Evolutionary conservation across 257 asterid genomes (phyloP).

Genomic region (Agastache rugosa): DNA sequence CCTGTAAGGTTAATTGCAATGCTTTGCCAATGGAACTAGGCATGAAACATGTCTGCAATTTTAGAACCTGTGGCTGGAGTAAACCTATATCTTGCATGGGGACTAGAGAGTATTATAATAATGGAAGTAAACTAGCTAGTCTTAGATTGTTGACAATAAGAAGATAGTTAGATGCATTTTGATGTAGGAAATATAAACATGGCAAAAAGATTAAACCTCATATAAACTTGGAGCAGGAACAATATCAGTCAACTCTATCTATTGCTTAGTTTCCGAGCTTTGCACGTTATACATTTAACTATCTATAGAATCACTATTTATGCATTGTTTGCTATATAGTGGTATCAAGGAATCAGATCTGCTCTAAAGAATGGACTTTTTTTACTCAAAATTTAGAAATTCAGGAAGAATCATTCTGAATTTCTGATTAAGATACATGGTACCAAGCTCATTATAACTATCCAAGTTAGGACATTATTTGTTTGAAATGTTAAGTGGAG

Average conservation of each 20-base stretch:
- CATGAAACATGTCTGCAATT: too few species aligned
- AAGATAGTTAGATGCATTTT: too few species aligned
- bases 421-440: constrained; percentile 11
- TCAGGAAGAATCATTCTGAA: background rate
- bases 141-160: too few species aligned
- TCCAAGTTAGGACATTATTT: constrained; percentile 11
- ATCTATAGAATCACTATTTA: background rate
- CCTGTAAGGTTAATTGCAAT: background rate
- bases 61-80: too few species aligned
- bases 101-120: too few species aligned
- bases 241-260: background rate
- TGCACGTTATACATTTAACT: background rate
- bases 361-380: background rate
- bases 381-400: background rate
- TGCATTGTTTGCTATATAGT: background rate
- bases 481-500: constrained; percentile 12
- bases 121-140: too few species aligned
- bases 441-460: background rate
- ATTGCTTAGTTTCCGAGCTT: constrained; percentile 11
- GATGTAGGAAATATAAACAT: too few species aligned
- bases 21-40: background rate
- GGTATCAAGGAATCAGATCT: background rate
- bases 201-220: background rate
- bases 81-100: too few species aligned
- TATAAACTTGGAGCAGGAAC: constrained; percentile 11